Evolutionary conservation across 2,329 filamentous ascomycete genomes (phyloP), one percentile per base, ranked within the genome.

Genomic region (Pseudocercospora musae): DNA sequence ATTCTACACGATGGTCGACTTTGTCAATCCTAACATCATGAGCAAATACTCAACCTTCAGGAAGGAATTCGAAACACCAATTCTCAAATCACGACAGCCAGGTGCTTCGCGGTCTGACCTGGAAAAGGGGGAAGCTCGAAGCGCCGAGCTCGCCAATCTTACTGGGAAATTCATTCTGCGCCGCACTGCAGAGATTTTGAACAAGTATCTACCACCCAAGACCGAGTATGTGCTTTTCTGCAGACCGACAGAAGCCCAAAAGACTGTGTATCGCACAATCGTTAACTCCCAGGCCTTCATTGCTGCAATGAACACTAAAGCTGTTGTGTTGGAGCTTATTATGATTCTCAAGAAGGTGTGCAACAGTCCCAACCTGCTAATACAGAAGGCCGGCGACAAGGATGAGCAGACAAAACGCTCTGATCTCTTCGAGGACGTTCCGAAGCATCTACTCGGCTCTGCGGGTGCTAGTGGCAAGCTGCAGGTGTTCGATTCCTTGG

Each of bases 341-440:
- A 90, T 85, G 15, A 81, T 90, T 18, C 77, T 91, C 18, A 91
- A 91, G 76, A 91, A 91, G 73, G 80, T 90, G 18, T 91, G 89
- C 79, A 91, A 91, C 72, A 88, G 87, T 66, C 88, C 88, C 0
- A 85, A 82, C 0, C 76, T 90, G 9, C 78, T 91, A 46, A 76
- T 80, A 1, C 83, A 82, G 61, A 54, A 54, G 52, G 78, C 20
- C 27, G 75, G 75, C 27, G 78, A 79, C 46, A 78, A 80, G 27
- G 74, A 74, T 3, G 78, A 82, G 25, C 63, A 66, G 8, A 69
- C 66, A 18, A 69, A 70, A 48, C 55, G 58, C n/a, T 59, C 66
- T 18, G 68, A 72, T 40, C 57, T 74, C 10, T 57, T 75, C 7
- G 69, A 72, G 33, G 62, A 80, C 7, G 81, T 90, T 0, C 84